phyloP scores from a whole-genome alignment of 2,329 filamentous ascomycete species.

The Penicillium sp. region DNA sequence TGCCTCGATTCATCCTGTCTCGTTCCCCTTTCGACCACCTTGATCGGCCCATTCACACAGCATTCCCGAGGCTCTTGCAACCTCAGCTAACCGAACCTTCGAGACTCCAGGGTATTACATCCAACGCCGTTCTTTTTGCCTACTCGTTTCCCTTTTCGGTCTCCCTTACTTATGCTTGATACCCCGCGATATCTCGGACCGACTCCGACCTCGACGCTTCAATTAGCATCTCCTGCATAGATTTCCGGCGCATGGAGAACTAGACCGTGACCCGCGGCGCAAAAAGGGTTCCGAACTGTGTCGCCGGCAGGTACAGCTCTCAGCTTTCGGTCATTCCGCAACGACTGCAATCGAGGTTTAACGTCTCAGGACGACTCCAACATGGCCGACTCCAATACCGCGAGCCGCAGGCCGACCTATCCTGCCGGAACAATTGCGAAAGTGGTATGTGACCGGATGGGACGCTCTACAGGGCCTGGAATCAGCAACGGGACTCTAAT shows the following conservation, averaged over 20 bases:
- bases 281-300: slow-evolving; percentile 31
- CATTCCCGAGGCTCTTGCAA: slow-evolving; percentile 8
- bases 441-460: slow-evolving; percentile 41
- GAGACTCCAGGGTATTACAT: slow-evolving; percentile 8
- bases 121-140: background rate
- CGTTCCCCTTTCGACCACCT: background rate
- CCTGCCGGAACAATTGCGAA: slow-evolving; percentile 49
- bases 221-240: slow-evolving; percentile 30
- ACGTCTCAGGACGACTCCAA: slow-evolving; percentile 27
- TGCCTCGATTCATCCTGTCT: background rate
- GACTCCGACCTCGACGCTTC: slow-evolving; percentile 24
- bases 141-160: background rate
- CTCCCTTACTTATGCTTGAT: slow-evolving; percentile 24
- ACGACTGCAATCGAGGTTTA: slow-evolving; percentile 18
- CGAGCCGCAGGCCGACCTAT: slow-evolving; percentile 36
- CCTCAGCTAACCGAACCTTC: slow-evolving; percentile 3
- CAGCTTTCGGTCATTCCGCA: slow-evolving; percentile 28
- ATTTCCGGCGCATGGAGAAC: slow-evolving; percentile 35
- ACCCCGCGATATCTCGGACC: slow-evolving; percentile 16
- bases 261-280: slow-evolving; percentile 30
- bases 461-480: background rate
- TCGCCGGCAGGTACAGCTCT: slow-evolving; percentile 33
- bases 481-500: background rate
- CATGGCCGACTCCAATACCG: slow-evolving; percentile 42
- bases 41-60: slow-evolving; percentile 13